These are phyloP conservation scores for Ganoderma meredithae DNA, from an alignment of 1,284 basidiomycete genomes.

Conservation along the genomic window DNA sequence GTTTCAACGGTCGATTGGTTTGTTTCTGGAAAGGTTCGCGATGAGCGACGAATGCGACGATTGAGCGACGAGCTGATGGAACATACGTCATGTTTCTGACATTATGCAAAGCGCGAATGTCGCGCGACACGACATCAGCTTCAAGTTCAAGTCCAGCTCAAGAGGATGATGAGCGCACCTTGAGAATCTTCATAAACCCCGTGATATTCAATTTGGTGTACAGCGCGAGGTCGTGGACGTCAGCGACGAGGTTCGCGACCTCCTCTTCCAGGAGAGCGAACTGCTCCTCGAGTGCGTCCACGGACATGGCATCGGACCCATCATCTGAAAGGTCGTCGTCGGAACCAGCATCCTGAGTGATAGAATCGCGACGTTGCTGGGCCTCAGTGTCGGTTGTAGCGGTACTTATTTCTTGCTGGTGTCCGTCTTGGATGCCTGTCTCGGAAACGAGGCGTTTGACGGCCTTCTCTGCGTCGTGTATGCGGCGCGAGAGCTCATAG, in stretches of 20 bases:
- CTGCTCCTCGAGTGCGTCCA: slow-evolving; percentile 85
- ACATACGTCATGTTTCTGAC: slow-evolving; percentile 83
- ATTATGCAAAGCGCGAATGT: neutral
- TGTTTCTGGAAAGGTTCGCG: slow-evolving; percentile 68
- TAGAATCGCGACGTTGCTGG: slow-evolving; percentile 58
- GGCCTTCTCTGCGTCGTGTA: slow-evolving; percentile 81
- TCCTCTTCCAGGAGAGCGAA: slow-evolving; percentile 95
- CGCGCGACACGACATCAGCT: slow-evolving; percentile 22
- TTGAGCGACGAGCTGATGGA: slow-evolving; percentile 8
- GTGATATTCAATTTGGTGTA: slow-evolving; percentile 97
- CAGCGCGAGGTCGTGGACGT: slow-evolving; percentile 96
- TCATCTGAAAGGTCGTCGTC: slow-evolving; percentile 61
- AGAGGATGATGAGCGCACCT: slow-evolving; percentile 54
- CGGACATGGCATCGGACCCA: slow-evolving; percentile 65
- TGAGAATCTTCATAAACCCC: slow-evolving; percentile 99
- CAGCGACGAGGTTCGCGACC: slow-evolving; percentile 95
- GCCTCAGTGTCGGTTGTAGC: slow-evolving; percentile 58
- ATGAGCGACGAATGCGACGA: slow-evolving; percentile 16
- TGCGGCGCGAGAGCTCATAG: slow-evolving; percentile 82
- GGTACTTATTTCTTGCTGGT: slow-evolving; percentile 29
- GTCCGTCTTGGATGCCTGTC: slow-evolving; percentile 50
- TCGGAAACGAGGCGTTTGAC: slow-evolving; percentile 77
- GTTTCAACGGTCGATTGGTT: slow-evolving; percentile 70
- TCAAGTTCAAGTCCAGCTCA: neutral
- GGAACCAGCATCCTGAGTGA: slow-evolving; percentile 74